Evolutionary conservation across 1,139 yeast genomes (phyloP).

Genomic region (Kluyveromyces sp.): DNA sequence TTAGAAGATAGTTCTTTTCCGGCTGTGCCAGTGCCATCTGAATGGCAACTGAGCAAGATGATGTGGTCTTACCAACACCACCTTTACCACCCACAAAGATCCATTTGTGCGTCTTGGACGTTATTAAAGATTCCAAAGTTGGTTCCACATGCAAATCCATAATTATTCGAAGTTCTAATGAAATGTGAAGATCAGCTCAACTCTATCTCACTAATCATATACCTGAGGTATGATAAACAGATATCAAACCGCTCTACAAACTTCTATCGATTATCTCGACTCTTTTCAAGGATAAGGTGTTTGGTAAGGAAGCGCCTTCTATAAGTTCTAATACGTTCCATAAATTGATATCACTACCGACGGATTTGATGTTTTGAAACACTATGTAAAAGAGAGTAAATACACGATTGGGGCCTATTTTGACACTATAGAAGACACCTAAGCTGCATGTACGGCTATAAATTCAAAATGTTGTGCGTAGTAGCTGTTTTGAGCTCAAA

Average conservation of each 20-base stretch:
- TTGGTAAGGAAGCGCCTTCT: not conserved
- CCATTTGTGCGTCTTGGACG: conserved; percentile 78
- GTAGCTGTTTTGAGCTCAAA: too few relatives aligned
- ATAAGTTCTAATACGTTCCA: not conserved
- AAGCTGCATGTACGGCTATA: too few relatives aligned
- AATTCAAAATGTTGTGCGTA: too few relatives aligned
- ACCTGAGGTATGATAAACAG: too few relatives aligned
- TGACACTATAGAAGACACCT: too few relatives aligned
- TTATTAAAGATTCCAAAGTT: conserved; percentile 55
- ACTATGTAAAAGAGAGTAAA: too few relatives aligned
- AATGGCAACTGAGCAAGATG: conserved; percentile 90
- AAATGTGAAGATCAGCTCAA: not conserved
- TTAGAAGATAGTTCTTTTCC: conserved; percentile 70
- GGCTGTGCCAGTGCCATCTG: conserved; percentile 82
- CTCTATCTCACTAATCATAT: not conserved
- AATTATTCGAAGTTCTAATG: not conserved
- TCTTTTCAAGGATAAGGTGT: too few relatives aligned
- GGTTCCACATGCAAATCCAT: conserved; percentile 49
- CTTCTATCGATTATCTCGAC: too few relatives aligned
- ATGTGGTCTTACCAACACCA: conserved; percentile 97
- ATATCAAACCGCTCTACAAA: too few relatives aligned
- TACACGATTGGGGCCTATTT: too few relatives aligned
- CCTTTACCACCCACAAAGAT: conserved; percentile 98
- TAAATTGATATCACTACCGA: not conserved
- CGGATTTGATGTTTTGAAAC: not conserved